Percentiles rank a stretch among this genome's conserved stretches.
phyloP scores from a whole-genome alignment of 1,139 yeast genomes.

The Debaryomycetaceae sp. region DNA sequence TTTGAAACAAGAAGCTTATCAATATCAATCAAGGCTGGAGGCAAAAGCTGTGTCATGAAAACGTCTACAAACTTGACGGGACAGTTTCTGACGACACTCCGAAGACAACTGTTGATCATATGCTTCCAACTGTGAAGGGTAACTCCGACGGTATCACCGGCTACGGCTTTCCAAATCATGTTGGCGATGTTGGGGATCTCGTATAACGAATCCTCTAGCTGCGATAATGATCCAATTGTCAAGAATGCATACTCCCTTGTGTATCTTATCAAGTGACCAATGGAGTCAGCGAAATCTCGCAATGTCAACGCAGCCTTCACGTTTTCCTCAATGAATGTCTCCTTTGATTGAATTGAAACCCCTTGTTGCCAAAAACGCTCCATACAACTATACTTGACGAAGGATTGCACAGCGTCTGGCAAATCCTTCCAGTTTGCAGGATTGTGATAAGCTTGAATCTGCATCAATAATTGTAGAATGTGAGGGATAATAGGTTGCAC shows the following conservation, averaged over 20 bases:
- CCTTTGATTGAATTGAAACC: constrained; percentile 89
- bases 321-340: constrained; percentile 90
- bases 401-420: constrained; percentile 86
- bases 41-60: constrained; percentile 76
- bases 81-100: constrained; percentile 85
- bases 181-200: constrained; percentile 80
- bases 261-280: constrained; percentile 94
- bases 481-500: constrained; percentile 90
- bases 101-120: constrained; percentile 82
- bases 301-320: constrained; percentile 91
- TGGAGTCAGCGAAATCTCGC: constrained; percentile 95
- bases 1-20: constrained; percentile 65
- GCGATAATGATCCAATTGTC: constrained; percentile 86
- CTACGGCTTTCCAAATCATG: constrained; percentile 78
- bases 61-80: constrained; percentile 65
- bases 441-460: constrained; percentile 91
- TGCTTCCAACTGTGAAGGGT: constrained; percentile 97
- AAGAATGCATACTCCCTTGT: constrained; percentile 94
- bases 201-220: constrained; percentile 83
- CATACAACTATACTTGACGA: constrained; percentile 81
- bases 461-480: constrained; percentile 78
- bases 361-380: constrained; percentile 99
- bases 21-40: constrained; percentile 67
- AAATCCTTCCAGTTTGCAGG: constrained; percentile 87
- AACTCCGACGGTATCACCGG: constrained; percentile 81